Base-by-base conservation (phyloP, 331 rosid genomes). In the Quercus lobata region DNA sequence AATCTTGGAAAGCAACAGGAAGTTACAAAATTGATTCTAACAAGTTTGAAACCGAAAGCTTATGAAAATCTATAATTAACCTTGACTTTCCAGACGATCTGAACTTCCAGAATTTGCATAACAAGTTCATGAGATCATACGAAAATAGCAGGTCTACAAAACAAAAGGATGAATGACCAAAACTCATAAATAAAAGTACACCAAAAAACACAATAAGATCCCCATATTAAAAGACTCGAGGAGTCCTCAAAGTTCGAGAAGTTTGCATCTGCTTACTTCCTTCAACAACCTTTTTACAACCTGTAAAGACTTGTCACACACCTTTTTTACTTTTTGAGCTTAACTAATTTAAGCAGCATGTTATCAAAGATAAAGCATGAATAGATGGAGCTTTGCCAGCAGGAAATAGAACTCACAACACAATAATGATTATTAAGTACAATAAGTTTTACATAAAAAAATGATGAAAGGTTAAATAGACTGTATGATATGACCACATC, bases 361-460 rank as follows among this genome's bases (percentile, higher is more conserved):
- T 63, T 34, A 12, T 27, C 44, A 32, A 60, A 66, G 49, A 34
- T 18, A 32, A 34, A 32, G 71, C 46, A 18, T 32, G 49, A 32
- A 32, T 66, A 7, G 24, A 66, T 66, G 19, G 44, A 17, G 15
- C 12, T 17, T 66, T n/a, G 4, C 19, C 15, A 17, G 46, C 49
- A 18, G 49, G 49, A 66, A 30, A 66, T 66, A 62, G 35, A 70
- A 73, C 80, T 10, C 49, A 71, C 63, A 68, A 22, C 32, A 24
- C 78, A 73, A 77, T 34, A 72, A 57, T 17, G 29, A 56, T 21
- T 63, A 69, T 27, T 72, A 63, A 72, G 74, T 66, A 25, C 19
- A 29, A 29, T 29, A 62, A 11, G 34, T 2, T 29, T 16, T 25
- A 62, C 69, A 62, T 5, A 41, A 2, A 62, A 25, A 27, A 25